These are phyloP conservation scores for Penicillium sp. DNA, from an alignment of 2,329 filamentous ascomycete genomes.

Conservation along the genomic window DNA sequence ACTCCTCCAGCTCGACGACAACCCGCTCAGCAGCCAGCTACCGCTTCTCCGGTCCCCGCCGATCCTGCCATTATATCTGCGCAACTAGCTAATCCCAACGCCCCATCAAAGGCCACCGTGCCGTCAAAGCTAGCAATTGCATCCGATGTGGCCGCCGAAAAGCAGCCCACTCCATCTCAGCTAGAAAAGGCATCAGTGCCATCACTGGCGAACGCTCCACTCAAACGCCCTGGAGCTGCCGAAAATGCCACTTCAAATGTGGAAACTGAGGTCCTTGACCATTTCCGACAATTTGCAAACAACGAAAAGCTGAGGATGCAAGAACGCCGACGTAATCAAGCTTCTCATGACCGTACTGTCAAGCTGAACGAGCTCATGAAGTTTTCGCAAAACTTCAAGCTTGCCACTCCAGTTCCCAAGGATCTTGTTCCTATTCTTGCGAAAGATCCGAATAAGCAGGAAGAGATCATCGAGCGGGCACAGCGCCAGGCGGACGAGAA, in stretches of 20 bases:
- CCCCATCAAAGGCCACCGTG: constrained; percentile 20
- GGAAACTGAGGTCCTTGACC: constrained; percentile 58
- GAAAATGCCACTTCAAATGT: constrained; percentile 58
- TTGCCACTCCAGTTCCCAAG: constrained; percentile 84
- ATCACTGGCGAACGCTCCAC: not conserved
- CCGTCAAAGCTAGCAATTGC: constrained; percentile 24
- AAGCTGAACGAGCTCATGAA: constrained; percentile 94
- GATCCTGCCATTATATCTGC: constrained; percentile 89
- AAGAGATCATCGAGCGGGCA: constrained; percentile 86
- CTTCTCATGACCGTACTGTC: constrained; percentile 74
- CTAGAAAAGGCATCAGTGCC: constrained; percentile 2
- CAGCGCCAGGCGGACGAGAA: constrained; percentile 66
- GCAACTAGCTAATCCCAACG: constrained; percentile 49
- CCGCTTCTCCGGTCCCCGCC: constrained; percentile 70
- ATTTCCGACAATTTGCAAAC: constrained; percentile 62
- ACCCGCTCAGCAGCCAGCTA: constrained; percentile 59
- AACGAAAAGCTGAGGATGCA: constrained; percentile 58
- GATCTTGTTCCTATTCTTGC: constrained; percentile 93
- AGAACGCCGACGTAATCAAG: constrained; percentile 54
- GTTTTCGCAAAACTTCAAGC: constrained; percentile 90
- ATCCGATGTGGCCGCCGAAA: constrained; percentile 13
- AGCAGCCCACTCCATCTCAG: constrained; percentile 31
- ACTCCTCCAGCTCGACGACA: constrained; percentile 85
- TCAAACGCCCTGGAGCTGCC: constrained; percentile 32
- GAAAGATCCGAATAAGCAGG: constrained; percentile 92